Evolutionary conservation across 148 eudicot species (phyloP), one percentile per base, ranked within the genome.

Genomic region (Spergularia marina): DNA sequence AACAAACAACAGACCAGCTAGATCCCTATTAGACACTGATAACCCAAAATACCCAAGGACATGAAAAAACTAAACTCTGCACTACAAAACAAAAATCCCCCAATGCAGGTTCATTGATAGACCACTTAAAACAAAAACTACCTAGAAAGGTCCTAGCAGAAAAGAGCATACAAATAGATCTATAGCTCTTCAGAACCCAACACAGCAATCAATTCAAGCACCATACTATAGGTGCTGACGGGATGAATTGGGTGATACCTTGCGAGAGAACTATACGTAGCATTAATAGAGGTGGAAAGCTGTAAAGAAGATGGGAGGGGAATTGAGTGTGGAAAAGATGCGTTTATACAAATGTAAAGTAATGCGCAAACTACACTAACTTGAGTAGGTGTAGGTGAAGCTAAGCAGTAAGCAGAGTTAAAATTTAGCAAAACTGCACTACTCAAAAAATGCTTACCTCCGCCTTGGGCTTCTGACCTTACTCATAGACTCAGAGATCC

Each of bases 381-480:
- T 15, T 65, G 51, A 14, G 21, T 6, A 13, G 51, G 49, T 10
- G 53, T 15, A 47, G 20, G 49, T n/a, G 53, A 15, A 47, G 20
- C 4, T 44, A 53, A 67, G 5, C 30, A 18, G 12, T 47, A 8
- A 20, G 55, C 16, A 20, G 49, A 10, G 15, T 44, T 65, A 23
- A 70, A 70, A 34, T 20, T 18, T 36, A 5, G 3, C 53, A 56
- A 17, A 53, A 49, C 16, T 54, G 66, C 11, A 34, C 15, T 49
- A 16, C 1, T 6, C 36, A 69, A 51, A 21, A 12, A 1, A 68
- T 6, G 13, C 39, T 44, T 78, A 93, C 98, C 98, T 91, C 71
- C 85, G 82, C 65, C 91, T 82, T 51, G 98, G 98, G 86, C 97
- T 93, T 78, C 84, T 86, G 49, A 81, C 52, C 74, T 72, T 83